Evolutionary conservation across 2,329 filamentous ascomycete species (phyloP), one percentile per base, ranked within the genome.

Genomic region (Cytospora leucostoma): DNA sequence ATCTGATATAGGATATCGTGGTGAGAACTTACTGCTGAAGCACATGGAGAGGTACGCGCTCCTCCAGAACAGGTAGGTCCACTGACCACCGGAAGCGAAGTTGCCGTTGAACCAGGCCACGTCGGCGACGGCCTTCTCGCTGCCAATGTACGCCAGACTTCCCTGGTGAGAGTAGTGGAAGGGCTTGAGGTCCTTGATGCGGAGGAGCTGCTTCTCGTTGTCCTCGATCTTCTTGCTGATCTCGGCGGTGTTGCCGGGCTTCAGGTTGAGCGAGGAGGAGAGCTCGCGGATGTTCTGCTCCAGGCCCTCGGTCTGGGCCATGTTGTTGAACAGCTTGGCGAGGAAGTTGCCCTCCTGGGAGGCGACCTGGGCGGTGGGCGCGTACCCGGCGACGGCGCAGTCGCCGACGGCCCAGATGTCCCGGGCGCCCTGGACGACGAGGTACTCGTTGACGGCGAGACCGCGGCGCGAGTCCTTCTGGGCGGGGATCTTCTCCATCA

Each of bases 131-230:
- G 95, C 95, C 85, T 77, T 94, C 77, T 99, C 95, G 77, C 92
- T 96, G 67, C 95, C 95, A 79, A 99, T 99, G 80, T 99, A 99
- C 57, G 95, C 95, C 78, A 99, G 79, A 71, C 90, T 94, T 69
- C 95, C 95, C 82, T 99, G 93, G 83, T 99, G 95, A 47, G 92
- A 95, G 86, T 99, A 99, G 81, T 96, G 90, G 84, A 99, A 99
- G 59, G 95, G 95, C 75, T 95, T 96, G 77, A 97, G 89, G 76
- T 96, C 91, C 84, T 96, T 97, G 77, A 95, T 88, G 70, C 93
- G 87, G 68, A 92, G 87, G 71, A 98, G 84, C 75, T 95, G 87
- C 78, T 90, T 92, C 84, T 97, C 93, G 69, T 92, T 83, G 59
- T 86, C 81, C 79, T 95, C 92, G 74, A 99, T 97, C 79, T 96